Conservation (phyloP, 169 alveolate species). For the Ichthyophthirius multifiliis region DNA sequence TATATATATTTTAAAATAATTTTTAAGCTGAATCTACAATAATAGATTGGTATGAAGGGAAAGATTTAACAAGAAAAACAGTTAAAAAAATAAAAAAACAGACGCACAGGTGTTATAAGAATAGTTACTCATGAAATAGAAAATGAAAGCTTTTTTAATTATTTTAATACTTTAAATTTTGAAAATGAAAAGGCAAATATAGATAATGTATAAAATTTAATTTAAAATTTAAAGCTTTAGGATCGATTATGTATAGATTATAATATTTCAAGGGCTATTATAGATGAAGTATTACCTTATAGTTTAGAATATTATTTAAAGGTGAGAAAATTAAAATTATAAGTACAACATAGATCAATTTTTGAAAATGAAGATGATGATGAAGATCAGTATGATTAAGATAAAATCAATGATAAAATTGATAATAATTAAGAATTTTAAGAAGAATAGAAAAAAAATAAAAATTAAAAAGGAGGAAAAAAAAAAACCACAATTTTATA, state of each 20-base stretch:
- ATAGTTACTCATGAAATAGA: constrained; percentile 47
- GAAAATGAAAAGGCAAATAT: constrained; percentile 41
- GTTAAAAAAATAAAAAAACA: constrained; percentile 63
- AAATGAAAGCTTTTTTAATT: constrained; percentile 64
- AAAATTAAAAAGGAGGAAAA: too few species aligned
- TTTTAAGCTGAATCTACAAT: constrained; percentile 62
- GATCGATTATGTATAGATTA: constrained; percentile 61
- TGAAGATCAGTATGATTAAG: constrained; percentile 3
- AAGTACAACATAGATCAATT: neutral
- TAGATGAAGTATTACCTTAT: constrained; percentile 70
- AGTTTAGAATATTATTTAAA: constrained; percentile 67
- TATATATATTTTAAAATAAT: too few species aligned
- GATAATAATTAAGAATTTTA: too few species aligned
- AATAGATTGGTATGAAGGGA: constrained; percentile 75
- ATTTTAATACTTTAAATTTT: constrained; percentile 58
- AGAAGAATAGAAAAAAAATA: too few species aligned
- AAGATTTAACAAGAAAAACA: constrained; percentile 58
- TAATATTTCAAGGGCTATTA: constrained; percentile 65
- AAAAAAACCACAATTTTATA: too few species aligned
- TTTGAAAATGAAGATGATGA: constrained; percentile 35
- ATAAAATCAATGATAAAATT: too few species aligned
- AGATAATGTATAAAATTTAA: constrained; percentile 38
- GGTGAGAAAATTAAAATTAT: neutral
- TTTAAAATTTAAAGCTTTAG: constrained; percentile 25
- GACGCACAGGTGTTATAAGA: constrained; percentile 44